Base-by-base conservation (phyloP, 176 grass and related monocot genomes). In the Eleusine coracana region DNA sequence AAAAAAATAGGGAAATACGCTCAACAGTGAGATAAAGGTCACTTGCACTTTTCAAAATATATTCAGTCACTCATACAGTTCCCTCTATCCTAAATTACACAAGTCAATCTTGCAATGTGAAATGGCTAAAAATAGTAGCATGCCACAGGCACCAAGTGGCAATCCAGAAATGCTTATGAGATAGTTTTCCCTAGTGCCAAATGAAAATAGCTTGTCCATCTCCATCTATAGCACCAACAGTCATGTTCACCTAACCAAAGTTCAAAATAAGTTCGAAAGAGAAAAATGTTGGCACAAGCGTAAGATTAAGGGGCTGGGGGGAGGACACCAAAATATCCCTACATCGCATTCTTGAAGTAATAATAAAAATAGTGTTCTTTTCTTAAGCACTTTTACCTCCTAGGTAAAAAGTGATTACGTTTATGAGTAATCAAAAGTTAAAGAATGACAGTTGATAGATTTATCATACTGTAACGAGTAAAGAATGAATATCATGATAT, bases 401-500 rank as follows among this genome's bases (percentile, higher is more conserved):
- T 74, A 6, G 54, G 10, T 49, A 28, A 62, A 84, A 88, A 49
- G 68, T 63, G 18, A 45, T 67, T 59, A 62, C 11, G 58, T 23
- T 56, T 18, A 25, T 41, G 31, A 70, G 62, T 7, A 80, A 80
- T 18, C 2, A 5, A 75, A 75, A 37, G 28, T 25, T 75, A 81
- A 44, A 61, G 5, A 79, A 80, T 52, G 49, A n/a, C 48, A 45
- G 51, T 25, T 5, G 52, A 63, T 83, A 83, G 61, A 41, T 68
- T 45, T 63, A 70, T 86, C 51, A 79, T 86, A 83, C 52, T 63
- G 31, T 70, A 54, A 68, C 62, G 51, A 62, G 29, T 51, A 90
- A 79, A 86, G 61, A 90, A 90, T 86, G 25, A 83, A 86, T 34
- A 86, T 40, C 73, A 86, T 68, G 25, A 83, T 83, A 87, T 90